Evolutionary conservation across 1,284 basidiomycete species (phyloP).

Genomic region (Tilletiaria anomala): DNA sequence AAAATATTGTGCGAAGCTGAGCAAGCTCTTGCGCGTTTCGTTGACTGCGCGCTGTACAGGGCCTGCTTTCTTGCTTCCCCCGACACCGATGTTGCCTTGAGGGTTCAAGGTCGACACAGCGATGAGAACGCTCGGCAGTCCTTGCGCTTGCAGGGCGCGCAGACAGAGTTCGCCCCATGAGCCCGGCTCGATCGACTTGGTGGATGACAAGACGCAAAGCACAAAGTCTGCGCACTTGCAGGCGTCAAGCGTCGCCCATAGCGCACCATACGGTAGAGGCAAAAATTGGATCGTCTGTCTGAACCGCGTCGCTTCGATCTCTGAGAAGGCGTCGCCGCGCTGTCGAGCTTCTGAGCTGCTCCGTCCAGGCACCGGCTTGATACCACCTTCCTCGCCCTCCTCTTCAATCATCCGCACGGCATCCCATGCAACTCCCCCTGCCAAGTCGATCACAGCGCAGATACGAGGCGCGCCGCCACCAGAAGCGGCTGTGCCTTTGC

Average conservation of each 20-base stretch:
- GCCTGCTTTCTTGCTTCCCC: slow-evolving; percentile 17
- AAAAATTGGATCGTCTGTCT: slow-evolving; percentile 78
- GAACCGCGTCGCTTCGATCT: slow-evolving; percentile 56
- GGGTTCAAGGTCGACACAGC: slow-evolving; percentile 40
- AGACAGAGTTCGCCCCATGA: slow-evolving; percentile 76
- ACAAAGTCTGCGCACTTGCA: slow-evolving; percentile 84
- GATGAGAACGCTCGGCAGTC: slow-evolving; percentile 62
- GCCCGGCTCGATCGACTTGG: slow-evolving; percentile 57
- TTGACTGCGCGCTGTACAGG: slow-evolving; percentile 21
- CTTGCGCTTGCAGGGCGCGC: slow-evolving; percentile 52
- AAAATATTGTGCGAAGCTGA: slow-evolving; percentile 69
- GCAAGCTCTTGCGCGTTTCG: slow-evolving; percentile 29
- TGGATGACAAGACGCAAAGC: slow-evolving; percentile 65
- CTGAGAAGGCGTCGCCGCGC: slow-evolving; percentile 11
- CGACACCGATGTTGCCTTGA: slow-evolving; percentile 7
- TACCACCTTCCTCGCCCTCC: slow-evolving; percentile 49
- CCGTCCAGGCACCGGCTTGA: slow-evolving; percentile 16
- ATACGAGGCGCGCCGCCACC: slow-evolving; percentile 56
- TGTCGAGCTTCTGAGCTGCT: slow-evolving; percentile 19
- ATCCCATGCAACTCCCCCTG: slow-evolving; percentile 50
- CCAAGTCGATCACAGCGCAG: slow-evolving; percentile 60
- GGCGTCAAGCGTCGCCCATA: slow-evolving; percentile 71
- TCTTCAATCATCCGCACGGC: slow-evolving; percentile 53
- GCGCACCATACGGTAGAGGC: slow-evolving; percentile 43
- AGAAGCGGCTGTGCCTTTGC: slow-evolving; percentile 43